A percentile compares a stretch with the other conserved stretches of the same genome.
Evolutionary conservation across 306 rosid genomes (phyloP).

Genomic region (Fragaria ananassa): DNA sequence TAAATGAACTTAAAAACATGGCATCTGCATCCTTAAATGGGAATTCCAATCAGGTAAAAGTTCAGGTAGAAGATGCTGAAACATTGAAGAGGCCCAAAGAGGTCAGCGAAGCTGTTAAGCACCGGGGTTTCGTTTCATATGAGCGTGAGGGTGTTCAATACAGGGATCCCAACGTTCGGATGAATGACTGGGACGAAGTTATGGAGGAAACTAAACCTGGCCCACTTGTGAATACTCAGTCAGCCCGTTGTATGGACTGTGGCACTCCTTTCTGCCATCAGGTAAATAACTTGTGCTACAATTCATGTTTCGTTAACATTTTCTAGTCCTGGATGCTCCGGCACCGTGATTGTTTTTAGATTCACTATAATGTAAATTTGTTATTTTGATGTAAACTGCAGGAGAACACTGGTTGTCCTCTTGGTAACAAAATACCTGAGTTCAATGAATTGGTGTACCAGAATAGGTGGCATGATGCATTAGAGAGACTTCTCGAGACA

Average conservation of each 20-base stretch:
- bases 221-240: conserved; percentile 87
- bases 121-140: conserved; percentile 87
- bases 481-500: conserved; percentile 93
- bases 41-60: conserved; percentile 49
- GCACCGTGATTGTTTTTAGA: neutral
- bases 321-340: too few species aligned
- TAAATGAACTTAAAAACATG: conserved; percentile 80
- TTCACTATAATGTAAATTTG: neutral
- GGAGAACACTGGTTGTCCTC: conserved; percentile 98
- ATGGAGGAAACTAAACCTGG: conserved; percentile 91
- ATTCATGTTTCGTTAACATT: neutral
- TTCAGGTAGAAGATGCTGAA: conserved; percentile 31
- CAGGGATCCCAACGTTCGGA: conserved; percentile 79
- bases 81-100: conserved; percentile 62
- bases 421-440: conserved; percentile 96
- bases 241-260: conserved; percentile 99
- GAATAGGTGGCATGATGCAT: conserved; percentile 95
- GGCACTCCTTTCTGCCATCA: conserved; percentile 99
- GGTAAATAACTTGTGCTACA: conserved; percentile 33
- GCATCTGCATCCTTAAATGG: conserved; percentile 65
- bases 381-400: conserved; percentile 33
- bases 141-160: conserved; percentile 95
- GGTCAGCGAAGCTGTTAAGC: conserved; percentile 72
- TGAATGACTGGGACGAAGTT: conserved; percentile 93
- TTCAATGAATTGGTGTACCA: conserved; percentile 93